Evolutionary conservation across 2,329 filamentous ascomycete genomes (phyloP).

Genomic region (Arthroderma sp.): DNA sequence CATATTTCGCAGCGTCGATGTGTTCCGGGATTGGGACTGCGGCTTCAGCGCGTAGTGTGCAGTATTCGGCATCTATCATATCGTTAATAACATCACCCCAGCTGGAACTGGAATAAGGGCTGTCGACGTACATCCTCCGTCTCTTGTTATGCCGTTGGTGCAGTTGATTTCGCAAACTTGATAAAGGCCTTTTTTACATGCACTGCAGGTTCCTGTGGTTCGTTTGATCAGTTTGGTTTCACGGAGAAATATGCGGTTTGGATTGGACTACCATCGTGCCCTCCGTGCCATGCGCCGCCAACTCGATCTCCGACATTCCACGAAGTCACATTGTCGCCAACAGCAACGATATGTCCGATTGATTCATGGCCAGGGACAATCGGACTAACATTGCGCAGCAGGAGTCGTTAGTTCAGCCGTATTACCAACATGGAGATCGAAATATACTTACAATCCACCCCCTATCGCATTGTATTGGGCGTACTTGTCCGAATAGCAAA

Average conservation of each 20-base stretch:
- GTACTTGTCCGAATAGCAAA: slow-evolving; percentile 52
- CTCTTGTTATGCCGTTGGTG: slow-evolving; percentile 52
- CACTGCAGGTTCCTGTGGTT: slow-evolving; percentile 42
- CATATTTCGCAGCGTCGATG: slow-evolving; percentile 32
- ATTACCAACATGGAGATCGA: not conserved
- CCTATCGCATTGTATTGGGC: slow-evolving; percentile 40
- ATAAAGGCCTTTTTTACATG: slow-evolving; percentile 50
- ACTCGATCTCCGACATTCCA: slow-evolving; percentile 54
- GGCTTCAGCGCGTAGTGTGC: slow-evolving; percentile 24
- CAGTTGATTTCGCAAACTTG: slow-evolving; percentile 53
- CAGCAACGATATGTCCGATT: slow-evolving; percentile 51
- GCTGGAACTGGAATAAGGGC: not conserved
- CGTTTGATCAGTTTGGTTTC: not conserved
- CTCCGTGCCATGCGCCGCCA: slow-evolving; percentile 57
- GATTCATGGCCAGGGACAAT: slow-evolving; percentile 58
- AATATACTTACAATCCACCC: slow-evolving; percentile 32
- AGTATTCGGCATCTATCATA: slow-evolving; percentile 25
- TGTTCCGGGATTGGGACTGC: slow-evolving; percentile 34
- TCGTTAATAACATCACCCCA: slow-evolving; percentile 1
- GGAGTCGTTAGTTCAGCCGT: not conserved
- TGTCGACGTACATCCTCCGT: slow-evolving; percentile 48
- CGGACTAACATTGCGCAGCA: slow-evolving; percentile 28
- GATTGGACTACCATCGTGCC: slow-evolving; percentile 22
- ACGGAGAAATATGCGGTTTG: not conserved
- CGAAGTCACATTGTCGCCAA: slow-evolving; percentile 39